Conservation (phyloP, 495 filamentous ascomycete genomes). For the Cryomyces minteri region DNA sequence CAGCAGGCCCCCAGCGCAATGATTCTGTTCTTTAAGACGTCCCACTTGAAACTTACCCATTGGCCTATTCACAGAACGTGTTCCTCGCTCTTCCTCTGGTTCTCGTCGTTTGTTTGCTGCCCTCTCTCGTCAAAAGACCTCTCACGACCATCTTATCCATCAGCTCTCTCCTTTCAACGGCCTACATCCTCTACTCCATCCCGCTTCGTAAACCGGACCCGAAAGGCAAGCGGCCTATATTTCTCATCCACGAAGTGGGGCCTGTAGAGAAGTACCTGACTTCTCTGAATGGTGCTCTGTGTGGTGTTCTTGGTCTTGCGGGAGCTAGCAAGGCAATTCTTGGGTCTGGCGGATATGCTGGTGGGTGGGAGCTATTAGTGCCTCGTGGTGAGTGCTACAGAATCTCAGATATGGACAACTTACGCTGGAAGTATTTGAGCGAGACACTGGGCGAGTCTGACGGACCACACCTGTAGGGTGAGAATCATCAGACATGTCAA, state of each 20-base stretch:
- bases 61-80: conserved; percentile 25
- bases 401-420: too few species aligned
- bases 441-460: too few species aligned
- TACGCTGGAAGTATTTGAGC: too few species aligned
- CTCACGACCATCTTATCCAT: conserved; percentile 36
- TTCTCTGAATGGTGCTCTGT: conserved; percentile 27
- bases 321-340: not conserved
- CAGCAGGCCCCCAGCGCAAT: too few species aligned
- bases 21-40: not conserved
- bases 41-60: not conserved
- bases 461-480: too few species aligned
- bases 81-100: conserved; percentile 40
- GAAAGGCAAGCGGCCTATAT: not conserved
- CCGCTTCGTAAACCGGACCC: conserved; percentile 20
- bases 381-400: conserved; percentile 7
- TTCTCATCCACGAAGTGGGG: not conserved
- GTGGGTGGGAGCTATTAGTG: conserved; percentile 10
- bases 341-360: not conserved
- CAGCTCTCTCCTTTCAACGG: conserved; percentile 38
- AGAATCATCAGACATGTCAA: too few species aligned
- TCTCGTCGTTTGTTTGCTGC: conserved; percentile 31
- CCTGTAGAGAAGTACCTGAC: conserved; percentile 15
- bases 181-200: conserved; percentile 27
- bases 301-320: conserved; percentile 17
- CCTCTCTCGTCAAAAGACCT: conserved; percentile 15